Evolutionary conservation across 768 basidiomycete species (phyloP).

Genomic region (Termitomyces sp.): DNA sequence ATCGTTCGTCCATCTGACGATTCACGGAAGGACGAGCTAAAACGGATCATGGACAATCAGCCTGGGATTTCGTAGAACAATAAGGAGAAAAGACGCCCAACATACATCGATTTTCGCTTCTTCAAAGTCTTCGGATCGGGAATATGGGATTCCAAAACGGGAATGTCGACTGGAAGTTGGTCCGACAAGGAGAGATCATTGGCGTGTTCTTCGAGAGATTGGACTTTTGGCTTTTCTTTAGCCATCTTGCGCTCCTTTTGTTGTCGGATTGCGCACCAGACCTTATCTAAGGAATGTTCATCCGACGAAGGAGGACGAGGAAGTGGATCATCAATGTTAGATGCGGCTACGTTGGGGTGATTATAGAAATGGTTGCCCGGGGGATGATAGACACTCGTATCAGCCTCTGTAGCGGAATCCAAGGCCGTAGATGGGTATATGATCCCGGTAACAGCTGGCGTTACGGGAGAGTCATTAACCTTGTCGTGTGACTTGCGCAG

Average conservation of each 20-base stretch:
- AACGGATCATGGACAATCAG: slow-evolving; percentile 11
- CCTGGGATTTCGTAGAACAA: slow-evolving; percentile 12
- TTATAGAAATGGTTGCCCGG: slow-evolving; percentile 25
- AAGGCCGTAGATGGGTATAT: slow-evolving; percentile 37
- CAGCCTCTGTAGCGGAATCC: slow-evolving; percentile 33
- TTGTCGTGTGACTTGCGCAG: slow-evolving; percentile 17
- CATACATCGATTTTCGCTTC: slow-evolving; percentile 66
- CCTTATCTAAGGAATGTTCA: slow-evolving; percentile 43
- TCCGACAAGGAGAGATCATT: slow-evolving; percentile 32
- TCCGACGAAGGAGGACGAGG: slow-evolving; percentile 36
- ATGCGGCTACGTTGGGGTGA: slow-evolving; percentile 36
- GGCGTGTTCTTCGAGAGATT: slow-evolving; percentile 52
- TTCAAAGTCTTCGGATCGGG: slow-evolving; percentile 42
- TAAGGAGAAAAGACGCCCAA: slow-evolving; percentile 8
- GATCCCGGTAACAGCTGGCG: slow-evolving; percentile 46
- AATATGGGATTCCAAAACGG: slow-evolving; percentile 32
- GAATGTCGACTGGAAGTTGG: slow-evolving; percentile 31
- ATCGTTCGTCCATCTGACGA: slow-evolving; percentile 68
- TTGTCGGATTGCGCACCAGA: slow-evolving; percentile 66
- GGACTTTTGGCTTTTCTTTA: slow-evolving; percentile 64
- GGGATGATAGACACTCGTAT: slow-evolving; percentile 24
- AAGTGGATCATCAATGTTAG: slow-evolving; percentile 36
- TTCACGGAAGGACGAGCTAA: slow-evolving; percentile 66
- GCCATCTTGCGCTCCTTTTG: slow-evolving; percentile 66
- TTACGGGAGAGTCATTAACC: slow-evolving; percentile 32